Percentiles rank a stretch among this genome's conserved stretches.
Conservation (phyloP, 805 yeast genomes). For the Candida namnaoensis region DNA sequence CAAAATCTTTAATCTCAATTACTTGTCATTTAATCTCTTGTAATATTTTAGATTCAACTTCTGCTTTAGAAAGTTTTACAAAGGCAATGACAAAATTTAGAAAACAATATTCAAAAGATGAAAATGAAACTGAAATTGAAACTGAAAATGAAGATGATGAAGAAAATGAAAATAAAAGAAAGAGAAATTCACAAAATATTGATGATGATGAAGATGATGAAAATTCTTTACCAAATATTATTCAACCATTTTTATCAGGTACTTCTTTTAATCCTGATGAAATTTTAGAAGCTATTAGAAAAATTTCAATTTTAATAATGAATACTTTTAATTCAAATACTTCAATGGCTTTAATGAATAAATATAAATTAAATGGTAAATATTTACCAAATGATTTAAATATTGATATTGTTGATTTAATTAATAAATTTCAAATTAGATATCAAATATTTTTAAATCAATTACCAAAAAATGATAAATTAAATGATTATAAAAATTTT, state of each 20-base stretch:
- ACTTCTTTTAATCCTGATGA: conserved; percentile 7
- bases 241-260: conserved; percentile 16
- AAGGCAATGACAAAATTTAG: conserved; percentile 5
- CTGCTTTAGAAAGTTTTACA: conserved; percentile 14
- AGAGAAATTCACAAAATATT: conserved; percentile 3
- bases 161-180: too few species aligned
- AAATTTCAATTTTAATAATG: conserved; percentile 8
- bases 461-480: neutral
- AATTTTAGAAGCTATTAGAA: conserved; percentile 5
- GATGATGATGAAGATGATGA: conserved; percentile 16
- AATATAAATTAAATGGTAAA: conserved; percentile 5
- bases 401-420: neutral
- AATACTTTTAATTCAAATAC: conserved; percentile 7
- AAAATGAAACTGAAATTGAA: too few species aligned
- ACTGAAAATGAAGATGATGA: neutral
- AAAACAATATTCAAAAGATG: too few species aligned
- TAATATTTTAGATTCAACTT: conserved; percentile 29
- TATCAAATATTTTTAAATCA: neutral
- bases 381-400: neutral
- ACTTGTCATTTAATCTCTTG: conserved; percentile 45
- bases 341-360: conserved; percentile 15
- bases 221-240: conserved; percentile 14
- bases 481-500: neutral
- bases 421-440: neutral
- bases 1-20: conserved; percentile 37